Evolutionary conservation across 257 asterid genomes (phyloP).

Genomic region (Solanum pimpinellifolium): DNA sequence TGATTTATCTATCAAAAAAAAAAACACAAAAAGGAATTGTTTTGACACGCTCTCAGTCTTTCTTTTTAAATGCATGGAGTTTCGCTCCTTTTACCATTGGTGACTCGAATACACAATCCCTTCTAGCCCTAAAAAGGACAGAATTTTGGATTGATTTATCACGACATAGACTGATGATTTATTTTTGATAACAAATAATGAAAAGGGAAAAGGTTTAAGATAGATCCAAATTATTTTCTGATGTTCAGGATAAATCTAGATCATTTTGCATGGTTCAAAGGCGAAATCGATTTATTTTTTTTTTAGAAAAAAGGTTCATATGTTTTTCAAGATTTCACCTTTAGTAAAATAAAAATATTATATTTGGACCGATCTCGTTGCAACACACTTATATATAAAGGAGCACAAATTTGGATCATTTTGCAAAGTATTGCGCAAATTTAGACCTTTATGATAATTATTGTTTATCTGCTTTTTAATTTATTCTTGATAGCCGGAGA

Average conservation of each 20-base stretch:
- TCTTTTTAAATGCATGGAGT: accelerated
- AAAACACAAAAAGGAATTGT: not conserved
- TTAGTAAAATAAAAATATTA: not conserved
- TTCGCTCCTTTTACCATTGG: accelerated
- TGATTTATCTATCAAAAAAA: not conserved
- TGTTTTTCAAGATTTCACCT: not conserved
- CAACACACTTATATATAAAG: not conserved
- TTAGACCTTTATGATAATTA: not conserved
- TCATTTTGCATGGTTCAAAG: not conserved
- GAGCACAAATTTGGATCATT: not conserved
- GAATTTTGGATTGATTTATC: not conserved
- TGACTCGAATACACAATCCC: not conserved
- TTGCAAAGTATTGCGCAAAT: not conserved
- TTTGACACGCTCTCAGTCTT: not conserved
- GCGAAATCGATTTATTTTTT: not conserved
- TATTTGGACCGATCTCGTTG: not conserved
- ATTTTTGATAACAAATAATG: not conserved
- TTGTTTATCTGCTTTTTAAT: not conserved
- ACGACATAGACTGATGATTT: not conserved
- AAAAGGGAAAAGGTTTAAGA: not conserved
- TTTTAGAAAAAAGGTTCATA: not conserved
- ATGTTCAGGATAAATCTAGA: not conserved
- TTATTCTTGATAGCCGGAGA: not conserved
- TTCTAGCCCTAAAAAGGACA: not conserved
- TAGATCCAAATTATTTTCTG: not conserved